Base-by-base conservation (phyloP, 2,329 filamentous ascomycete genomes). In the Exophiala viscosa region DNA sequence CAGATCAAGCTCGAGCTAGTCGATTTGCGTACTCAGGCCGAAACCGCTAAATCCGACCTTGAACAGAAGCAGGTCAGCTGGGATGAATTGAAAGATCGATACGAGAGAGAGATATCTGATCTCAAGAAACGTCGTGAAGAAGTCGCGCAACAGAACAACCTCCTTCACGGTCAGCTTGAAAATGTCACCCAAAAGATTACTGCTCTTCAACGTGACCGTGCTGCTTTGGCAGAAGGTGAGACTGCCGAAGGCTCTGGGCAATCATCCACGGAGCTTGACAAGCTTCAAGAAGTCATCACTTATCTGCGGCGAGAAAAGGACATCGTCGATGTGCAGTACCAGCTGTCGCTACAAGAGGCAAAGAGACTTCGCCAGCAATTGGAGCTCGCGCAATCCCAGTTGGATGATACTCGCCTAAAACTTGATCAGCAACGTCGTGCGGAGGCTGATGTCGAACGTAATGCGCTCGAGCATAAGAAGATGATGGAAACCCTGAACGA, bases 271-370 rank as follows among this genome's bases (percentile, higher is more conserved):
- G 76, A 82, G 33, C 74, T 85, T 8, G 88, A 90, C 60, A 88
- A 88, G 48, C 81, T 96, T 8, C 87, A 93, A 57, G 92, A 97
- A 65, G 82, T 99, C 51, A 95, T 95, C 71, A 87, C 83, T 57
- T 99, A 93, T 69, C 76, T 99, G 56, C 86, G 92, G 41, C 87
- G 90, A 38, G 95, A 99, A 72, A 99, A 97, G 76, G 93, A 97
- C 67, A 97, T 99, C 60, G 81, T 96, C 7, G 92, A 99, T 63
- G 89, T 96, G n/a, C 92, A 97, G 65, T 88, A 90, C 64, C 91
- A 96, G 62, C 78, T 97, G 40, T 91, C 92, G 64, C 79, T 85
- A 0, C 89, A 95, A 63, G 93, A 99, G 70, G 80, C 84, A 48
- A 95, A 95, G 71, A 84, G 93, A 48, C 73, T 96, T 38, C 88